Evolutionary conservation across 352 stramenopile species (phyloP), one percentile per base, ranked within the genome.

Genomic region (Globisporangium spinosum): DNA sequence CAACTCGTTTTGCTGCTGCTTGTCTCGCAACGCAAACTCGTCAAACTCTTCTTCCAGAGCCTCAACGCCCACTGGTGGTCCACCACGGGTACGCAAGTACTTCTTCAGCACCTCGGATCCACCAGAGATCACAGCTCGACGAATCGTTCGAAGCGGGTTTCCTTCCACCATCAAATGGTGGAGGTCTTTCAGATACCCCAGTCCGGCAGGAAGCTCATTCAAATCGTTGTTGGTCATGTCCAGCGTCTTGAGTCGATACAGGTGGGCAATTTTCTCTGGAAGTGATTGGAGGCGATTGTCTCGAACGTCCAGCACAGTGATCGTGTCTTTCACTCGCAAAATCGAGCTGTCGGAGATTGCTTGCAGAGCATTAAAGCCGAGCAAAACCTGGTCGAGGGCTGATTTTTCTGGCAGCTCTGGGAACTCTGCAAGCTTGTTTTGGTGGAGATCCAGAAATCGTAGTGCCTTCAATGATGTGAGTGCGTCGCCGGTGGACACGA

Each of bases 191-290:
- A 93, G 62, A 34, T 93, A 95, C 5, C 87, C 87, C 22, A 95
- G 66, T 2, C 74, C 85, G 1, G 85, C 75, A 17, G 86, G 85
- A 15, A 96, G 70, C 64, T 93, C 83, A 23, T 79, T 71, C 45
- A 96, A 65, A 47, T 92, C 85, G 57, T 96, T 96, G 67, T 96
- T 96, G n/a, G 75, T 87, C 43, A 94, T 49, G 66, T 96, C 89
- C 1, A 96, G 73, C 17, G 82, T 92, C 72, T 96, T 96, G 51
- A 96, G 66, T 12, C 74, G 77, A 35, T 89, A 88, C 20, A 92
- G 65, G 47, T 85, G 79, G 17, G 79, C 78, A 25, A 95, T 83
- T 8, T 68, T 76, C 2, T 86, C 77, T 1, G 83, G 81, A 34
- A 96, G 66, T 32, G 38, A 55, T 29, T 79, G 65, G 51, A 96